phyloP scores from a whole-genome alignment of 305 asterid genomes.

The Fraxinus latifolia region DNA sequence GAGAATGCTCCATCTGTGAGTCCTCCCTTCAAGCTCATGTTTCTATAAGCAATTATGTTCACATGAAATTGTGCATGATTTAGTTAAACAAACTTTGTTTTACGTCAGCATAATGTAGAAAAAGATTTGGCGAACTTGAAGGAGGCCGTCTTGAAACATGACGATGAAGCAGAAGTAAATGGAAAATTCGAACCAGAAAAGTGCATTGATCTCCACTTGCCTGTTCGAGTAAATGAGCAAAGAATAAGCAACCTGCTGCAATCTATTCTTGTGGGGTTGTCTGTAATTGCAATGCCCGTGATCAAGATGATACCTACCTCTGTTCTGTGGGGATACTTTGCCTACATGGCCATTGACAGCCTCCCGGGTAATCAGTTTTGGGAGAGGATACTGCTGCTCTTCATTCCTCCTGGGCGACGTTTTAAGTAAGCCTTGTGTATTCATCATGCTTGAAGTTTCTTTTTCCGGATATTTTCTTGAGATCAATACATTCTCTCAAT shows the following conservation, averaged over 20 bases:
- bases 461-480: neutral
- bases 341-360: constrained; percentile 91
- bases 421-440: constrained; percentile 54
- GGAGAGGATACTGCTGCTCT: constrained; percentile 75
- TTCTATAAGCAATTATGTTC: neutral
- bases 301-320: constrained; percentile 80
- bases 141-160: constrained; percentile 69
- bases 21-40: constrained; percentile 7
- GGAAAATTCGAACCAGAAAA: constrained; percentile 60
- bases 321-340: constrained; percentile 90
- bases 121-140: constrained; percentile 64
- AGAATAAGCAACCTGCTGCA: constrained; percentile 79
- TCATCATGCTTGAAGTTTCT: neutral
- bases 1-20: constrained; percentile 61
- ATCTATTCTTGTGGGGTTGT: constrained; percentile 64
- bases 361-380: constrained; percentile 90
- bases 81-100: constrained; percentile 1
- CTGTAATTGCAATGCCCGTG: constrained; percentile 59
- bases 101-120: constrained; percentile 50
- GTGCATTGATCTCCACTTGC: constrained; percentile 72
- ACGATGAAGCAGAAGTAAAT: constrained; percentile 34
- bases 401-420: constrained; percentile 73
- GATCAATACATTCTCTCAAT: neutral
- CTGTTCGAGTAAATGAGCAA: constrained; percentile 88
- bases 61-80: neutral